phyloP scores from a whole-genome alignment of 495 filamentous ascomycete species.

The Baudoinia panamericana region DNA sequence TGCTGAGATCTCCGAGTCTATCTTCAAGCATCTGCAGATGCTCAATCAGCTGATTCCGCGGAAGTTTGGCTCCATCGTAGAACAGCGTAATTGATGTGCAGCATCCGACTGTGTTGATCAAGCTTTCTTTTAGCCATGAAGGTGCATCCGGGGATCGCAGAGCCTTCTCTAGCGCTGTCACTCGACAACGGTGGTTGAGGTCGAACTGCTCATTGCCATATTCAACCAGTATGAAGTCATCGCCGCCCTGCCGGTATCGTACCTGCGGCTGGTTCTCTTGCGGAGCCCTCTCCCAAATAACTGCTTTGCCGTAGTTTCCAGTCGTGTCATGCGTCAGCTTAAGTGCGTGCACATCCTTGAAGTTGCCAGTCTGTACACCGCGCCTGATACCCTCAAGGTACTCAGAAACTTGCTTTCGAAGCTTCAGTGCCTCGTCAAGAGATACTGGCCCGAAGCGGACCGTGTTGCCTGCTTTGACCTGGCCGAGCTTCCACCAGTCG shows the following conservation, averaged over 20 bases:
- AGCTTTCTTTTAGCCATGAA: conserved; percentile 28
- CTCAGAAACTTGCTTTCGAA: conserved; percentile 26
- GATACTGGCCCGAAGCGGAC: conserved; percentile 36
- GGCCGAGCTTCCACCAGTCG: conserved; percentile 47
- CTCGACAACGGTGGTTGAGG: conserved; percentile 39
- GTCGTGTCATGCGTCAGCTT: conserved; percentile 10
- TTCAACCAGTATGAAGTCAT: conserved; percentile 42
- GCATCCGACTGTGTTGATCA: conserved; percentile 38
- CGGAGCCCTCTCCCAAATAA: conserved; percentile 30
- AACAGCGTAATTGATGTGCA: conserved; percentile 36
- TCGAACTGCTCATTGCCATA: conserved; percentile 39
- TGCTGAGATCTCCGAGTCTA: conserved; percentile 25
- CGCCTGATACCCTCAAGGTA: conserved; percentile 30
- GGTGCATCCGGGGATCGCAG: conserved; percentile 26
- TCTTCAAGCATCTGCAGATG: conserved; percentile 26
- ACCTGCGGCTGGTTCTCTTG: conserved; percentile 33
- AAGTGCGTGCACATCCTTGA: conserved; percentile 23
- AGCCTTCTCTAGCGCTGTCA: conserved; percentile 35
- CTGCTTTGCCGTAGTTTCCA: conserved; percentile 25
- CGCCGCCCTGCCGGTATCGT: conserved; percentile 44
- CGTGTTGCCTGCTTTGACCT: conserved; percentile 46
- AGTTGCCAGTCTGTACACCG: conserved; percentile 17
- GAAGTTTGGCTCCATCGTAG: conserved; percentile 35
- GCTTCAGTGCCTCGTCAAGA: conserved; percentile 34
- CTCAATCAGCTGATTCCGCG: conserved; percentile 25